These are phyloP conservation scores for Saccharum hybrid DNA, from an alignment of 202 grass and related monocot species.

Conservation along the genomic window DNA sequence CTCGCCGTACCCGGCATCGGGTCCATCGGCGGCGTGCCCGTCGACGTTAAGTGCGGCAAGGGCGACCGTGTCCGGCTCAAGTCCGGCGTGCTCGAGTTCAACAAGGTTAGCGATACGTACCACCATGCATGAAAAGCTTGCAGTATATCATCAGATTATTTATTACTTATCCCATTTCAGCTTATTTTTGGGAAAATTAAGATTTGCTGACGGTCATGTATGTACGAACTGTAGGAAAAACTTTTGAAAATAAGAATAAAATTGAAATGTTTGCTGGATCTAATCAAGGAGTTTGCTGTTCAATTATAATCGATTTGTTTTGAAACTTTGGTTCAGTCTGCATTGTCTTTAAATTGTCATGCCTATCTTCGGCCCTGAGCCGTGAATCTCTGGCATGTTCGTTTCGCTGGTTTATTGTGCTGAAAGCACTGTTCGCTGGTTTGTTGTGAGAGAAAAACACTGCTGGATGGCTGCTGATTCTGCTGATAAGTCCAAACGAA, in stretches of 20 bases:
- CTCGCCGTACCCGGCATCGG: conserved; percentile 75
- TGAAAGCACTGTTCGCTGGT: too few relatives aligned
- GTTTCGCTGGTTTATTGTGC: too few relatives aligned
- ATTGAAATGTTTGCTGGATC: background rate
- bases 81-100: conserved; percentile 86
- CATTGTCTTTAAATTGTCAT: background rate
- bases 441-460: too few relatives aligned
- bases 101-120: conserved; percentile 50
- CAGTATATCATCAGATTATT: background rate
- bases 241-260: background rate
- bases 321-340: background rate
- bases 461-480: too few relatives aligned
- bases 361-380: background rate
- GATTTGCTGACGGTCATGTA: background rate
- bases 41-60: conserved; percentile 89
- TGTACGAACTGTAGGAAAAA: background rate
- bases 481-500: too few relatives aligned
- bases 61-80: conserved; percentile 81
- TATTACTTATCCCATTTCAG: background rate
- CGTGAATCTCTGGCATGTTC: too few relatives aligned
- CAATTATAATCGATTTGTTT: background rate
- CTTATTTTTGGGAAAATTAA: background rate
- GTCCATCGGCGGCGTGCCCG: conserved; percentile 50
- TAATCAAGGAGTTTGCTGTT: background rate
- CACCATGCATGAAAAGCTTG: background rate